These are phyloP conservation scores for Urostyla sp. DNA, from an alignment of 73 alveolate species.

Conservation along the genomic window DNA sequence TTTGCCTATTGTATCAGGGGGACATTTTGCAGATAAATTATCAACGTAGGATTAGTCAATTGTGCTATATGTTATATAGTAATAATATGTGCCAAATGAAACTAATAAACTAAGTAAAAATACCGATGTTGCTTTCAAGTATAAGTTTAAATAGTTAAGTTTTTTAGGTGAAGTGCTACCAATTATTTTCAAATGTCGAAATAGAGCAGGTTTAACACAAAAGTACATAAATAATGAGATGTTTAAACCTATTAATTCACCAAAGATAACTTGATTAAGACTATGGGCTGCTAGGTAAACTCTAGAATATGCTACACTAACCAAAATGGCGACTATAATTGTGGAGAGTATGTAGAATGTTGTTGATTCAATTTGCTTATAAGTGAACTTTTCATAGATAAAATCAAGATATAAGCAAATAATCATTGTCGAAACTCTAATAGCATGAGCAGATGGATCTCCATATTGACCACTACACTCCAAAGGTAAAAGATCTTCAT, in stretches of 20 bases:
- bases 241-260: conserved; percentile 28
- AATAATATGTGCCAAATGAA: not conserved
- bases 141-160: not conserved
- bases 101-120: not conserved
- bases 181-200: conserved; percentile 8
- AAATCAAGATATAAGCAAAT: conserved; percentile 33
- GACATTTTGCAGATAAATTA: not conserved
- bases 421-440: conserved; percentile 28
- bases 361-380: not conserved
- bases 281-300: conserved; percentile 54
- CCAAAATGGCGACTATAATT: not conserved
- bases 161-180: not conserved
- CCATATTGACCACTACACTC: conserved; percentile 35
- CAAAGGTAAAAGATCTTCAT: conserved; percentile 30
- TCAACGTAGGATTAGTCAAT: not conserved
- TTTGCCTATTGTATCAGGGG: not conserved
- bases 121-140: not conserved
- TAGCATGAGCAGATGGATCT: conserved; percentile 30
- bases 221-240: conserved; percentile 50
- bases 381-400: conserved; percentile 7
- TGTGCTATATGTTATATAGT: conserved; percentile 1
- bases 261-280: conserved; percentile 43
- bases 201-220: conserved; percentile 26
- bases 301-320: conserved; percentile 48
- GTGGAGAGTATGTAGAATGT: not conserved